Conservation (phyloP, 257 asterid genomes). For the Cynanchum wilfordii region DNA sequence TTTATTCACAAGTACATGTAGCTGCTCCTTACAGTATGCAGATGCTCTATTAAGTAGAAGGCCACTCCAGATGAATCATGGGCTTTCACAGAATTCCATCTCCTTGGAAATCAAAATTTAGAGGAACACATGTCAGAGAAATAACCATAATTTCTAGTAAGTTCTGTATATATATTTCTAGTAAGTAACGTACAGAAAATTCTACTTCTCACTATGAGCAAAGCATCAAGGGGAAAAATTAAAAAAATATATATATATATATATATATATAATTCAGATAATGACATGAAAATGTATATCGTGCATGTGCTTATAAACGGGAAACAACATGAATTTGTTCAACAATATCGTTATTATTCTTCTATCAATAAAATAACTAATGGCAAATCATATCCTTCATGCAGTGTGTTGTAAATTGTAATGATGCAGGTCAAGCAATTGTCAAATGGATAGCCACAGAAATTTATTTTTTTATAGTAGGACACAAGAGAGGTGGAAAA, state of each 20-base stretch:
- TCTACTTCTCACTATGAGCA: not conserved
- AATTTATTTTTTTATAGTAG: not conserved
- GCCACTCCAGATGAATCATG: slow-evolving; percentile 6
- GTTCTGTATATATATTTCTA: not conserved
- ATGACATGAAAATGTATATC: not conserved
- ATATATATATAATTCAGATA: not conserved
- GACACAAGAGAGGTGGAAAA: not conserved
- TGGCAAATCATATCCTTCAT: not conserved
- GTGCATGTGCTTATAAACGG: not conserved
- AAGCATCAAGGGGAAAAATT: not conserved
- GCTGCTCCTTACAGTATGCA: not conserved
- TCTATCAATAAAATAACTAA: not conserved
- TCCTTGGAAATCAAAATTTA: slow-evolving; percentile 8
- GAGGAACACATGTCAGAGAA: not conserved
- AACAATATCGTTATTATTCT: not conserved
- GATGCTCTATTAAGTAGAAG: not conserved
- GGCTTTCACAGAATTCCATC: slow-evolving; percentile 20
- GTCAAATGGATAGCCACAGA: not conserved
- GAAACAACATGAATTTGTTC: not conserved
- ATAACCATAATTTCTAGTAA: not conserved
- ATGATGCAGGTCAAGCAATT: not conserved
- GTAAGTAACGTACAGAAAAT: not conserved
- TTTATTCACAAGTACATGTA: slow-evolving; percentile 10
- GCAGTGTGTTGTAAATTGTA: not conserved
- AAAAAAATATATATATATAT: too few relatives aligned